These are phyloP conservation scores for Chaetomiaceae sp. DNA, from an alignment of 2,329 filamentous ascomycete genomes.

Conservation along the genomic window DNA sequence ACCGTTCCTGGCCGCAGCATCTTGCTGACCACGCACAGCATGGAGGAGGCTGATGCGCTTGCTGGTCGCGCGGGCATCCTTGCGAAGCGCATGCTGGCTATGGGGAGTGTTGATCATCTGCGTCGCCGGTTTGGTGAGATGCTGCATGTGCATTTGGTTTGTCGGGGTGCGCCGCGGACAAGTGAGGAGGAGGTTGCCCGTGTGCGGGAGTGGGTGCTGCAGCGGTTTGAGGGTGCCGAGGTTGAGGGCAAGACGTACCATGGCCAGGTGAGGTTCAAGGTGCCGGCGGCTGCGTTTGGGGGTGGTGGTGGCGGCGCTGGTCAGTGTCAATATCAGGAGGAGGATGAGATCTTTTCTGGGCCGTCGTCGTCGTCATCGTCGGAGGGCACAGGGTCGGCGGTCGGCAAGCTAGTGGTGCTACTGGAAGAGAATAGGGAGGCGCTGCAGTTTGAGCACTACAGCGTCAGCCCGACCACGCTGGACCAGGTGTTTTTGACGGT, in stretches of 20 bases:
- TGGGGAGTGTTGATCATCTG: slow-evolving; percentile 70
- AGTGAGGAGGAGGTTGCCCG: slow-evolving; percentile 60
- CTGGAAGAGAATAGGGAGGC: slow-evolving; percentile 65
- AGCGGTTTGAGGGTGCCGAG: slow-evolving; percentile 57
- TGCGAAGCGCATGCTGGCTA: slow-evolving; percentile 76
- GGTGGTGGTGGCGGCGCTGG: not conserved
- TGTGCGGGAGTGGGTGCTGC: slow-evolving; percentile 61
- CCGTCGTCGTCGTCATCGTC: not conserved
- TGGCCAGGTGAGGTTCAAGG: slow-evolving; percentile 78
- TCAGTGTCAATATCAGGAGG: too few relatives aligned
- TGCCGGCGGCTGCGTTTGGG: not conserved
- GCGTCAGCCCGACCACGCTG: slow-evolving; percentile 77
- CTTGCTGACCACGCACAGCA: slow-evolving; percentile 84
- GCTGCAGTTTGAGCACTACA: slow-evolving; percentile 78
- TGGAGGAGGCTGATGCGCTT: slow-evolving; percentile 92
- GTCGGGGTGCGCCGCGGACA: slow-evolving; percentile 69
- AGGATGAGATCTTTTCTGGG: not conserved
- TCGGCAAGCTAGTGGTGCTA: slow-evolving; percentile 64
- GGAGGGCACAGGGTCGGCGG: slow-evolving; percentile 39
- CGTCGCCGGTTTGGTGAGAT: slow-evolving; percentile 71
- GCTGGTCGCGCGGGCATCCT: slow-evolving; percentile 82
- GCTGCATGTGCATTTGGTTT: slow-evolving; percentile 77
- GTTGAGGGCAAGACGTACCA: slow-evolving; percentile 74
- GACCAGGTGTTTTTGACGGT: slow-evolving; percentile 89
- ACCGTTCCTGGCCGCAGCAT: slow-evolving; percentile 75